Evolutionary conservation across 2,329 filamentous ascomycete species (phyloP).

Genomic region (Cephalotrichum gorgonifer): DNA sequence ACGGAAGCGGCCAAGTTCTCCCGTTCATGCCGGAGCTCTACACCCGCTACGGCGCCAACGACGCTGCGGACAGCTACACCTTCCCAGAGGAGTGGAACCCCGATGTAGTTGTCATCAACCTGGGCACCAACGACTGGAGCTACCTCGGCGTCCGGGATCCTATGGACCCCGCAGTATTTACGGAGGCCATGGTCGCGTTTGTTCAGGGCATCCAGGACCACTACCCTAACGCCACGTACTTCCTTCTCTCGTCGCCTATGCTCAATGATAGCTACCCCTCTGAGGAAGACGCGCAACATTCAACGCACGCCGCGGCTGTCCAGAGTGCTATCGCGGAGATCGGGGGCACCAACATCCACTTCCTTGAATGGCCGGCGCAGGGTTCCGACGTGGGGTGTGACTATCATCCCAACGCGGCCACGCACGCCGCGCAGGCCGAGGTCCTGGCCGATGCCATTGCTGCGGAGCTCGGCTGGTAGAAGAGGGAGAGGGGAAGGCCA

Average conservation of each 20-base stretch:
- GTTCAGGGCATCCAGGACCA: conserved; percentile 20
- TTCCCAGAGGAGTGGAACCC: conserved; percentile 18
- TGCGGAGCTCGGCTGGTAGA: conserved; percentile 9
- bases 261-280: conserved; percentile 26
- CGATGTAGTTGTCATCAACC: conserved; percentile 29
- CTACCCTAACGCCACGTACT: conserved; percentile 24
- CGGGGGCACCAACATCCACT: conserved; percentile 17
- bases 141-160: conserved; percentile 19
- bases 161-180: conserved; percentile 16
- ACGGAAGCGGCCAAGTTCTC: conserved; percentile 15
- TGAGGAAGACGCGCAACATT: conserved; percentile 23
- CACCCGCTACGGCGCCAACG: conserved; percentile 30
- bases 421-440: conserved; percentile 19
- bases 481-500: not conserved
- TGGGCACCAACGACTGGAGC: conserved; percentile 32
- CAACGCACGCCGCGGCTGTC: conserved; percentile 22
- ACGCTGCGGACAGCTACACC: conserved; percentile 23
- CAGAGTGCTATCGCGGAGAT: conserved; percentile 21
- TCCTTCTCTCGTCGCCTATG: conserved; percentile 28
- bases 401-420: conserved; percentile 28
- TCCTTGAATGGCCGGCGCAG: conserved; percentile 31
- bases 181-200: conserved; percentile 18
- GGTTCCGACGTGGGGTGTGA: conserved; percentile 28
- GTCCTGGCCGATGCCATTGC: conserved; percentile 17
- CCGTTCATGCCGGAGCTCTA: conserved; percentile 28